Evolutionary conservation across 1,284 basidiomycete species (phyloP).

Genomic region (Ceratobasidium sp.): DNA sequence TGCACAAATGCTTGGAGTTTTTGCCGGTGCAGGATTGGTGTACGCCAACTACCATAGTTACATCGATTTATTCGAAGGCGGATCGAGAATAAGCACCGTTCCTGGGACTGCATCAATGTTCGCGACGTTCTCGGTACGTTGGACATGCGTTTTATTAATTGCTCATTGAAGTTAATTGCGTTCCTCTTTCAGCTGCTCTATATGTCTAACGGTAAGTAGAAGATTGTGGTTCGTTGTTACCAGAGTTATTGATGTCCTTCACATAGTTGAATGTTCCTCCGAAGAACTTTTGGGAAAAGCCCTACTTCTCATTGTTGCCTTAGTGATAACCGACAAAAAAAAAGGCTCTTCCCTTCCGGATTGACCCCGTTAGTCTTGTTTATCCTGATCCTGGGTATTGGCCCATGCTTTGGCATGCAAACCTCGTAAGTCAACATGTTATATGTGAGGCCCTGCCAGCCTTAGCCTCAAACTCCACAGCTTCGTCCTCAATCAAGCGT

Average conservation of each 20-base stretch:
- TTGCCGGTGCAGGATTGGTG: slow-evolving; percentile 69
- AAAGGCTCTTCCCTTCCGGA: no score
- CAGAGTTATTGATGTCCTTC: no score
- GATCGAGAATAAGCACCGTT: slow-evolving; percentile 65
- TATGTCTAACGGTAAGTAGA: slow-evolving; percentile 44
- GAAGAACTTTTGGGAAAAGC: no score
- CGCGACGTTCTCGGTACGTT: slow-evolving; percentile 70
- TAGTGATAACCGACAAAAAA: no score
- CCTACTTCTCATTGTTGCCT: no score
- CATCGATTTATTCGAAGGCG: slow-evolving; percentile 74
- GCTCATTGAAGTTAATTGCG: not conserved
- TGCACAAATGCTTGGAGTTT: slow-evolving; percentile 73
- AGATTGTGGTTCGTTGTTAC: no score
- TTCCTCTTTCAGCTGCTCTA: slow-evolving; percentile 12
- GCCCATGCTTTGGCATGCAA: slow-evolving; percentile 65
- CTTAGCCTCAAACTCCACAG: slow-evolving; percentile 45
- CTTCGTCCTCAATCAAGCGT: slow-evolving; percentile 66
- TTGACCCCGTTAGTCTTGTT: no score
- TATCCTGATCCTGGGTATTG: no score
- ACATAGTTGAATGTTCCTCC: no score
- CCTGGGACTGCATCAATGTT: slow-evolving; percentile 74
- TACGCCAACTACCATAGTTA: slow-evolving; percentile 81
- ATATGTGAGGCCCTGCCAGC: not conserved
- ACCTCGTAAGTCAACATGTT: slow-evolving; percentile 50
- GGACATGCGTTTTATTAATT: not conserved